Conservation (phyloP, 306 rosid genomes). For the Ormosia semicastrata region DNA sequence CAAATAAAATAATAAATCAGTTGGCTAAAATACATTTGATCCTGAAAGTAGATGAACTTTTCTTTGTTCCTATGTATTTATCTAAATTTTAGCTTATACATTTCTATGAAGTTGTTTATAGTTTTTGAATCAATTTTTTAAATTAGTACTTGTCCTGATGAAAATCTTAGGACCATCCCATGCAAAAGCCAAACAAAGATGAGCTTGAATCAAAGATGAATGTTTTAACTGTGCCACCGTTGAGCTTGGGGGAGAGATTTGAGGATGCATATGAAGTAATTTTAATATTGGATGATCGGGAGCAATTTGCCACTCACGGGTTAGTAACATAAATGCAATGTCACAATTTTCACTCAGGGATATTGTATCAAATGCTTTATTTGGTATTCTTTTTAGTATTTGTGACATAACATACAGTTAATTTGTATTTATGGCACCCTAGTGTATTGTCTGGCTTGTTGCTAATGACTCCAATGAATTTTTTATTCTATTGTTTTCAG, state of each 20-base stretch:
- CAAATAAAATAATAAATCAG: background rate
- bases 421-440: background rate
- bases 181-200: conserved; percentile 39
- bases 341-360: background rate
- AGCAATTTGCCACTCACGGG: conserved; percentile 91
- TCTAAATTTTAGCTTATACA: conserved; percentile 4
- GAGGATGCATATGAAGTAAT: conserved; percentile 79
- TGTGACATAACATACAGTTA: background rate
- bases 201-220: conserved; percentile 40
- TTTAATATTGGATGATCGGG: conserved; percentile 87
- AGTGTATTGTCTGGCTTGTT: background rate
- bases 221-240: conserved; percentile 70
- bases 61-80: background rate
- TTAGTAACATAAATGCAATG: conserved; percentile 40
- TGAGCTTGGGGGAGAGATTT: conserved; percentile 85
- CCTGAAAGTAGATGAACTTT: background rate
- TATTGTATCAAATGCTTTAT: background rate
- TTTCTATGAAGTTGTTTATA: background rate
- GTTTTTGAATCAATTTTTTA: background rate
- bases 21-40: conserved; percentile 13
- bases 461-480: conserved; percentile 17
- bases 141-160: conserved; percentile 27
- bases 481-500: conserved; percentile 42
- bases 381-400: background rate
- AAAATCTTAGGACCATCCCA: conserved; percentile 40